Conservation (phyloP, 2,329 filamentous ascomycete genomes). For the Arthrobotrys sinensis region DNA sequence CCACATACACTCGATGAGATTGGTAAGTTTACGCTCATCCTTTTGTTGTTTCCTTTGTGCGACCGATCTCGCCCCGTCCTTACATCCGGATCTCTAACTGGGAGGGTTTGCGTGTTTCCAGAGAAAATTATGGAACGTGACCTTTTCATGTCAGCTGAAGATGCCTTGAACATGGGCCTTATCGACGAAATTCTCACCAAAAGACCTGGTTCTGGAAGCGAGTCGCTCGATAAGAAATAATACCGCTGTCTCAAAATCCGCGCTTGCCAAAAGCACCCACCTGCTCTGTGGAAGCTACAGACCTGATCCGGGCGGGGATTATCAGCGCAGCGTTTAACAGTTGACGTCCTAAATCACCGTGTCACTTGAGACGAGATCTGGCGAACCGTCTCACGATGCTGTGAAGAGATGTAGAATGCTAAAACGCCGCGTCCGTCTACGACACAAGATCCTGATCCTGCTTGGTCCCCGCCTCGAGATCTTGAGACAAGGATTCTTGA, state of each 20-base stretch:
- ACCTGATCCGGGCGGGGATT: not conserved
- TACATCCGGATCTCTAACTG: not conserved
- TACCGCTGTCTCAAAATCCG: not conserved
- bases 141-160: conserved; percentile 89
- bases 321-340: conserved; percentile 4
- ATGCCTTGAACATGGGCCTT: conserved; percentile 90
- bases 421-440: conserved; percentile 31
- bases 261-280: not conserved
- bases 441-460: conserved; percentile 1
- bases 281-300: conserved; percentile 5
- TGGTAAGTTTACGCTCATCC: conserved; percentile 57
- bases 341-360: conserved; percentile 2
- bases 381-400: conserved; percentile 14
- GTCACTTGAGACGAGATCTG: conserved; percentile 23
- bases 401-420: not conserved
- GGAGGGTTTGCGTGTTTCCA: conserved; percentile 5
- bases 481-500: conserved; percentile 27
- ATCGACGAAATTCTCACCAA: conserved; percentile 86
- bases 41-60: conserved; percentile 6
- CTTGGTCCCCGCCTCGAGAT: conserved; percentile 19
- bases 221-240: conserved; percentile 44
- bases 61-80: not conserved
- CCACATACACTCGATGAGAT: conserved; percentile 84
- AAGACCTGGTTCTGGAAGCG: conserved; percentile 69
- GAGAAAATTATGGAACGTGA: conserved; percentile 97